Base-by-base conservation (phyloP, 768 basidiomycete species). In the Lactifluus rugatus region DNA sequence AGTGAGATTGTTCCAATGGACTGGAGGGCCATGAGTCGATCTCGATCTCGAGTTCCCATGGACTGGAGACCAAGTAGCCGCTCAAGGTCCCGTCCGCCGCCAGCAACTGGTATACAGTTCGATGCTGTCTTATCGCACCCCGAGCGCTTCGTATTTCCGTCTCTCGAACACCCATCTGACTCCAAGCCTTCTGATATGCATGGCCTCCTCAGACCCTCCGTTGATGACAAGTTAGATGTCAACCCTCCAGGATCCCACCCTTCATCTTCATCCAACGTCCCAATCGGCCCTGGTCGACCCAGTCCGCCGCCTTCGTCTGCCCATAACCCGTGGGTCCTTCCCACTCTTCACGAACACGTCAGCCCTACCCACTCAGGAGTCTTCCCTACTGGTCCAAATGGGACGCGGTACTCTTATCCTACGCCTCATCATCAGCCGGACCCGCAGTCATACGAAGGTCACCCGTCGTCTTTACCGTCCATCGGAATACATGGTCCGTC, bases 11-110 rank as follows among this genome's bases (percentile, higher is more conserved):
- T 80, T 46, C 73, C 83, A 26, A 96, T 96, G 93, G 93, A 95
- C 67, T 96, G 93, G 93, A 79, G 92, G 49, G 84, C 89, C 32
- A 83, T 92, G 69, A 93, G 91, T 71, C 80, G 93, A 62, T 95
- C 93, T 25, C 81, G 92, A 66, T 94, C 93, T 14, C 82, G 93
- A 23, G 85, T 86, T 65, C 85, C 88, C 21, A 92, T 94, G 89
- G 92, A 94, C 70, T 93, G 92, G 92, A 77, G 85, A 56, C 84
- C 88, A 34, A 73, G 83, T 52, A 84, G 82, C 71, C 83, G 87
- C 54, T 89, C 88, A 31, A 81, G 86, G 53, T 89, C 87, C 45
- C 80, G 90, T 37, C 84, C 87, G 19, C 82, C 87, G 31, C 81
- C 82, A 62, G 66, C 78, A 25, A 65, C 66, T 37, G 57, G 67